These are phyloP conservation scores for Fusarium circinatum DNA, from an alignment of 2,329 filamentous ascomycete genomes.

Conservation along the genomic window DNA sequence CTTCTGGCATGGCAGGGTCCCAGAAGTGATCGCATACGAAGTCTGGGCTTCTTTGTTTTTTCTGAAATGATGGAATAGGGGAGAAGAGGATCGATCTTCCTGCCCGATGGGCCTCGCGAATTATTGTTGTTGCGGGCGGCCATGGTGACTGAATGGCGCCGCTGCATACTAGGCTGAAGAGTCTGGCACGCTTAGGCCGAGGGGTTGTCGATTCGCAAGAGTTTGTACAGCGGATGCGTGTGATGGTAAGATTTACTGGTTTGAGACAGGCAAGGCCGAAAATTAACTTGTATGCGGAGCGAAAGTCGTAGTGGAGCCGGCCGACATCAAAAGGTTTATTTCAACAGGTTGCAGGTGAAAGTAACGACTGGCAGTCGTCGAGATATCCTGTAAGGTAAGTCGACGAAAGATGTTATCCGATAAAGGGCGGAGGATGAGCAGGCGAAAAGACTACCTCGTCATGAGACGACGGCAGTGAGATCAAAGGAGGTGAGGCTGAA, in stretches of 20 bases:
- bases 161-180: constrained; percentile 44
- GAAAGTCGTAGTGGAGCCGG: constrained; percentile 42
- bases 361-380: constrained; percentile 47
- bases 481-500: constrained; percentile 28
- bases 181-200: constrained; percentile 35
- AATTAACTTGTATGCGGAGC: constrained; percentile 36
- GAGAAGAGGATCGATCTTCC: constrained; percentile 48
- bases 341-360: constrained; percentile 36
- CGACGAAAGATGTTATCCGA: constrained; percentile 43
- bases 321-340: constrained; percentile 42
- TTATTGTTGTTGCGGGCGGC: constrained; percentile 51
- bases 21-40: constrained; percentile 58
- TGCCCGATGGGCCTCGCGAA: constrained; percentile 45
- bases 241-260: constrained; percentile 16
- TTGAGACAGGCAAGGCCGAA: constrained; percentile 19
- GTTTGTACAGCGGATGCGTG: constrained; percentile 11
- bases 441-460: constrained; percentile 35
- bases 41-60: constrained; percentile 49
- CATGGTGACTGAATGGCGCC: constrained; percentile 47
- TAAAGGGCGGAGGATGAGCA: constrained; percentile 30
- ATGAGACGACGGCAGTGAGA: constrained; percentile 38
- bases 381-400: constrained; percentile 39
- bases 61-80: constrained; percentile 48
- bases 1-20: constrained; percentile 64
- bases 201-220: constrained; percentile 11